Percentiles rank a stretch among this genome's conserved stretches.
Evolutionary conservation across 345 rosid species (phyloP).

Genomic region (Brassica rapa): DNA sequence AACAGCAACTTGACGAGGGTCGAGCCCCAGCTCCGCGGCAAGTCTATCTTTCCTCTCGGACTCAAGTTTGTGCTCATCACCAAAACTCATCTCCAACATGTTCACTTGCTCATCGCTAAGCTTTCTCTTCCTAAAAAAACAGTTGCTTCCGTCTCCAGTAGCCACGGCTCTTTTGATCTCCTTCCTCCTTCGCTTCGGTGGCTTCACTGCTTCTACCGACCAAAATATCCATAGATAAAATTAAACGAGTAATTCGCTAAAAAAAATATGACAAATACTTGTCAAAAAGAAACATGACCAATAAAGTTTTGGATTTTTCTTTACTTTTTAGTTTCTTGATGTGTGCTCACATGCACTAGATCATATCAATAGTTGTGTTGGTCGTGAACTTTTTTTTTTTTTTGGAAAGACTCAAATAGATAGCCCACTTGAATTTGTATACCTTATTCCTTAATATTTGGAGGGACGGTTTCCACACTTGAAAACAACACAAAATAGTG

Average conservation of each 20-base stretch:
- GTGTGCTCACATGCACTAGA: constrained; percentile 24
- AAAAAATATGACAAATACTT: neutral
- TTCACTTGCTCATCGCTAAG: constrained; percentile 65
- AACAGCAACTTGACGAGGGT: constrained; percentile 95
- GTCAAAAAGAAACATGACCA: neutral
- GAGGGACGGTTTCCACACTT: neutral
- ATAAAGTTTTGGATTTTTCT: neutral
- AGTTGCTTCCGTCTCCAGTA: constrained; percentile 15
- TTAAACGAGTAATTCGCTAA: neutral
- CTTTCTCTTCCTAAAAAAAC: constrained; percentile 65
- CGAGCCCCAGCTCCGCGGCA: constrained; percentile 80
- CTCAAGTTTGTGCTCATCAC: constrained; percentile 78
- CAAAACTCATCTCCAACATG: constrained; percentile 69
- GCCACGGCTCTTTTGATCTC: constrained; percentile 50
- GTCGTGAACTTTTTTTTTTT: constrained; percentile 4
- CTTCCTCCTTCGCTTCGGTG: constrained; percentile 52
- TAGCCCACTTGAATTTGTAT: constrained; percentile 17
- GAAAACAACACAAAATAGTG: neutral
- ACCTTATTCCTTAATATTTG: neutral
- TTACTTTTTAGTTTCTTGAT: neutral
- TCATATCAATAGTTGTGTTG: constrained; percentile 5
- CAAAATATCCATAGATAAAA: neutral
- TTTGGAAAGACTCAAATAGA: constrained; percentile 9
- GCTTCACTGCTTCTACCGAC: constrained; percentile 48
- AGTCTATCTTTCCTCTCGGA: constrained; percentile 77